Evolutionary conservation across 164 flowering plant genomes (phyloP).

Genomic region (Houttuynia cordata): DNA sequence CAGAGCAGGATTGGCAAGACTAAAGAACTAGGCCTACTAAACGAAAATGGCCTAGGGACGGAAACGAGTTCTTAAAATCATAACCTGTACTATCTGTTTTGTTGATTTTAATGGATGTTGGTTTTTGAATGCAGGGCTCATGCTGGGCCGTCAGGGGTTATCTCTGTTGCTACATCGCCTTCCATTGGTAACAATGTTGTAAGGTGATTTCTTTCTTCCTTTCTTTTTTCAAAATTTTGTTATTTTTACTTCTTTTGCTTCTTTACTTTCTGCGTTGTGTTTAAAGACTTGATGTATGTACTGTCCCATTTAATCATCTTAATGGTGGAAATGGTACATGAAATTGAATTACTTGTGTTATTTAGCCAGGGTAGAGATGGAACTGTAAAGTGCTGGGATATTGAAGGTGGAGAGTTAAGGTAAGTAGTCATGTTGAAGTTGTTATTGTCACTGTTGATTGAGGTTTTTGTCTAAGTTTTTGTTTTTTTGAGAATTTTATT

Average conservation of each 20-base stretch:
- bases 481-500: too few relatives aligned
- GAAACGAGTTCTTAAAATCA: too few relatives aligned
- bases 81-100: too few relatives aligned
- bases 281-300: too few relatives aligned
- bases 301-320: not conserved
- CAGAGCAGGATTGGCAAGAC: too few relatives aligned
- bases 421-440: too few relatives aligned
- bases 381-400: slow-evolving; percentile 74
- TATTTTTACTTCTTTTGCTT: too few relatives aligned
- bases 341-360: not conserved
- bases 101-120: not conserved
- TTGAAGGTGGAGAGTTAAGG: slow-evolving; percentile 55
- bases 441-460: not conserved
- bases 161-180: slow-evolving; percentile 46
- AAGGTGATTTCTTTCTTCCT: slow-evolving; percentile 56
- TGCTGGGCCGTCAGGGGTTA: slow-evolving; percentile 69
- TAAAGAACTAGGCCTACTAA: too few relatives aligned
- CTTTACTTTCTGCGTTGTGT: not conserved
- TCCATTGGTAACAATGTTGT: slow-evolving; percentile 52
- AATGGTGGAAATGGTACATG: too few relatives aligned
- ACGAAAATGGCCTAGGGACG: too few relatives aligned
- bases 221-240: too few relatives aligned
- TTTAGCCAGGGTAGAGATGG: slow-evolving; percentile 94
- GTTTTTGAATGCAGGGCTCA: slow-evolving; percentile 49
- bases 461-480: slow-evolving; percentile 37